phyloP scores from a whole-genome alignment of 148 eudicot species.

The Vaccinium darrowii region DNA sequence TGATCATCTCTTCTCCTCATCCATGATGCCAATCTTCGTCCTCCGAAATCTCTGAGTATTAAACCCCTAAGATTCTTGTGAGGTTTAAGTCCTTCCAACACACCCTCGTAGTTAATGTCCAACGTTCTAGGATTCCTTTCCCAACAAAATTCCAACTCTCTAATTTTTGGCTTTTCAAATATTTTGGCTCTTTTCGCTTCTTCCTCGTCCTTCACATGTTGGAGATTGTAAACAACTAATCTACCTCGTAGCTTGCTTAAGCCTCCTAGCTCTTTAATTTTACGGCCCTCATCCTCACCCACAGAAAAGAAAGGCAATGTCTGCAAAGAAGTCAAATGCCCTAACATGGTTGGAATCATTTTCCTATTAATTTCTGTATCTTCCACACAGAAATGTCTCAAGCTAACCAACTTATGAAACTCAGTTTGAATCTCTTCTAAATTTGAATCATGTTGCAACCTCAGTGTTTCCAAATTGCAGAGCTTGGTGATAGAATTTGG shows the following conservation, averaged over 20 bases:
- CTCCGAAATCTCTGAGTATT: background rate
- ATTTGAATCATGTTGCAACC: rapidly evolving
- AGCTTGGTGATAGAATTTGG: slow-evolving; percentile 18
- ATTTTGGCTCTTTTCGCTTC: background rate
- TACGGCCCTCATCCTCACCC: background rate
- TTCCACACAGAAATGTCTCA: too few relatives aligned
- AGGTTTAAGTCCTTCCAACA: background rate
- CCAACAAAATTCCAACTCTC: background rate
- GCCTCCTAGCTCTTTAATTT: background rate
- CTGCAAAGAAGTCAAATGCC: background rate
- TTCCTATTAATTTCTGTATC: background rate
- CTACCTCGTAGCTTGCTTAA: background rate
- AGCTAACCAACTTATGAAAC: background rate
- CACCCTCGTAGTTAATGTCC: background rate
- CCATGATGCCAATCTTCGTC: background rate
- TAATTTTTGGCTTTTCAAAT: background rate
- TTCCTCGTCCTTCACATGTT: background rate
- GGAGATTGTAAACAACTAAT: background rate
- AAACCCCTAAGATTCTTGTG: background rate
- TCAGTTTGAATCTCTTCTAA: background rate
- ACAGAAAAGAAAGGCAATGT: background rate
- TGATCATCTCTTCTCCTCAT: background rate
- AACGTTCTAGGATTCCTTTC: background rate
- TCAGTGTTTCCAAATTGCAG: slow-evolving; percentile 13
- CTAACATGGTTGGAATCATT: background rate